Evolutionary conservation across 495 filamentous ascomycete genomes (phyloP).

Genomic region (Daldinia vernicosa): DNA sequence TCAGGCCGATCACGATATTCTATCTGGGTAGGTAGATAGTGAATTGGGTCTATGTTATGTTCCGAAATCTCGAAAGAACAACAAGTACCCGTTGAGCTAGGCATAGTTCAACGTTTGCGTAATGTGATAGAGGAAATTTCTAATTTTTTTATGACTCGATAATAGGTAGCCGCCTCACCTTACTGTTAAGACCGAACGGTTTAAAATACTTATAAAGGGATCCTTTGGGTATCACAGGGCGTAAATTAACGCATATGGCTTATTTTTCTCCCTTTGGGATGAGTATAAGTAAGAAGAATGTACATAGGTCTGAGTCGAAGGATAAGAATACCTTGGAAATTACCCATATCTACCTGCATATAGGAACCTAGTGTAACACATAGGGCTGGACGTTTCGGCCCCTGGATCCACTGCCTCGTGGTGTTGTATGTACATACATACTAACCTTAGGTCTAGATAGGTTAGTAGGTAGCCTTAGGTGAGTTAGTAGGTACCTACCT

Average conservation of each 20-base stretch:
- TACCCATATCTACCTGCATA: neutral
- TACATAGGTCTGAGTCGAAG: neutral
- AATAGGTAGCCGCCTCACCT: neutral
- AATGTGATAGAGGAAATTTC: no score
- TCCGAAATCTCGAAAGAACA: no score
- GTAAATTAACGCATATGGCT: neutral
- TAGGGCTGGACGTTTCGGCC: conserved; percentile 1
- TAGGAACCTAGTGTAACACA: neutral
- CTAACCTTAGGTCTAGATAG: no score
- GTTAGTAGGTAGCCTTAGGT: no score
- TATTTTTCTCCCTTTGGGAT: neutral
- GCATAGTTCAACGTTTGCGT: no score
- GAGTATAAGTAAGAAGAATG: neutral
- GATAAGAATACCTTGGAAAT: neutral
- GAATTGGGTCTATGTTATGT: neutral
- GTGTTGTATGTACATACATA: no score
- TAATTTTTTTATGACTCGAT: neutral
- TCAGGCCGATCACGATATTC: neutral
- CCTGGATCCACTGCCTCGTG: conserved; percentile 4
- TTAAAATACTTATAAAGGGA: neutral
- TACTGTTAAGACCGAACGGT: neutral
- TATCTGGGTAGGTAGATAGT: neutral
- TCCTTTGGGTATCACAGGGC: conserved; percentile 1
- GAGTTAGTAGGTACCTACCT: no score
- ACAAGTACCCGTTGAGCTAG: no score